Percentiles rank a stretch among this genome's conserved stretches.
Evolutionary conservation across 257 asterid genomes (phyloP).

Genomic region (Avicennia marina): DNA sequence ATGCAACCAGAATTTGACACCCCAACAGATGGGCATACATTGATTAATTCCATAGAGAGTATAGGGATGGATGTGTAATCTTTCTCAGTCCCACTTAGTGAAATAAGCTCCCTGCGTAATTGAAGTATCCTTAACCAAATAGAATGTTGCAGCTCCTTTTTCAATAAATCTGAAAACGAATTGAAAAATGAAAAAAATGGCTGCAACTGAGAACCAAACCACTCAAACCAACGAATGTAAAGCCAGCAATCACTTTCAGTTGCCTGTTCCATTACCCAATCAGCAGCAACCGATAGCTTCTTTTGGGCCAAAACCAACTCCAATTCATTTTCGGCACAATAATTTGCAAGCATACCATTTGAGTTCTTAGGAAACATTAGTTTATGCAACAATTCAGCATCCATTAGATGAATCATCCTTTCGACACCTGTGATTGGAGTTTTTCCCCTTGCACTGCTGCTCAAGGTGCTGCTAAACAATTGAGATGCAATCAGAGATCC

Average conservation of each 20-base stretch:
- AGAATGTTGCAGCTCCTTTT: conserved; percentile 57
- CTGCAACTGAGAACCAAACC: conserved; percentile 55
- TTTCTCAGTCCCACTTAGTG: conserved; percentile 23
- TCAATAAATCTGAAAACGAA: conserved; percentile 40
- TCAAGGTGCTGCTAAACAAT: conserved; percentile 12
- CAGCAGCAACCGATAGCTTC: conserved; percentile 70
- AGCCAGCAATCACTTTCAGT: conserved; percentile 61
- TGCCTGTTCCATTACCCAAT: conserved; percentile 90
- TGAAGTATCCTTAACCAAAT: conserved; percentile 59
- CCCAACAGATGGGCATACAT: conserved; percentile 34
- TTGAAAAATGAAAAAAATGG: conserved; percentile 45
- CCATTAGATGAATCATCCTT: conserved; percentile 40
- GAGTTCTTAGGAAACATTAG: conserved; percentile 42
- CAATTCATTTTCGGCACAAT: conserved; percentile 22
- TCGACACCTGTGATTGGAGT: conserved; percentile 25
- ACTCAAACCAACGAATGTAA: conserved; percentile 67
- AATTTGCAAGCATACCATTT: conserved; percentile 20
- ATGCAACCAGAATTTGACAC: conserved; percentile 26
- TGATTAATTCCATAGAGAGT: conserved; percentile 47
- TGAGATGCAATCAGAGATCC: conserved; percentile 56
- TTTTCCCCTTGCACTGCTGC: conserved; percentile 26
- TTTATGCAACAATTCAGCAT: conserved; percentile 35
- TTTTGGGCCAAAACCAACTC: conserved; percentile 41
- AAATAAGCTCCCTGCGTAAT: conserved; percentile 37
- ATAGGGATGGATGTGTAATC: conserved; percentile 37